phyloP scores from a whole-genome alignment of 768 basidiomycete species.

The Mycena vitilis region DNA sequence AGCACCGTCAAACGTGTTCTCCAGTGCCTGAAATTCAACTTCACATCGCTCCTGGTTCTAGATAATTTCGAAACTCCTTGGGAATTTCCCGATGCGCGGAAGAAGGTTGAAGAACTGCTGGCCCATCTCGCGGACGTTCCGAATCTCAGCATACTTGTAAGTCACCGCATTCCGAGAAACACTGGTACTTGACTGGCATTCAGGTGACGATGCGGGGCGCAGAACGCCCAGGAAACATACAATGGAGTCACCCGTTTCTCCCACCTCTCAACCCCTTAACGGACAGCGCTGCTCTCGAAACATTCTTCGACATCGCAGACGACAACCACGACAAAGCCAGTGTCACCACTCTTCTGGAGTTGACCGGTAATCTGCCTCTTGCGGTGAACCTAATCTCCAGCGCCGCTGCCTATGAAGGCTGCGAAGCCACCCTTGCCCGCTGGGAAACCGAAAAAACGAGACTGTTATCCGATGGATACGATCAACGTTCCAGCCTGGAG shows the following conservation, averaged over 20 bases:
- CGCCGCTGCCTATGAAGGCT: conserved; percentile 17
- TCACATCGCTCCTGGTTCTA: conserved; percentile 7
- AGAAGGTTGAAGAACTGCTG: conserved; percentile 14
- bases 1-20: neutral
- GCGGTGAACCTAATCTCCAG: conserved; percentile 19
- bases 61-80: conserved; percentile 29
- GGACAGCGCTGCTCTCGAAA: conserved; percentile 16
- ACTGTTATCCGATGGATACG: conserved; percentile 19
- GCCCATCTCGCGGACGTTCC: conserved; percentile 10
- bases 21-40: neutral
- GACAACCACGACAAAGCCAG: neutral
- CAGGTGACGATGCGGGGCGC: conserved; percentile 28
- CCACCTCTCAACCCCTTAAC: conserved; percentile 11
- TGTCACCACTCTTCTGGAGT: neutral
- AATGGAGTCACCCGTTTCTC: conserved; percentile 28
- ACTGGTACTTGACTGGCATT: neutral
- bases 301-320: conserved; percentile 20
- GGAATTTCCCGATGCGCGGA: conserved; percentile 1
- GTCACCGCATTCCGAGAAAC: neutral
- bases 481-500: conserved; percentile 14
- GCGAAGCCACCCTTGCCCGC: neutral
- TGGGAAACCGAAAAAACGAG: conserved; percentile 5
- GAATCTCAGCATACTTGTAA: conserved; percentile 10
- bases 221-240: conserved; percentile 13
- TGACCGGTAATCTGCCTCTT: conserved; percentile 17